A percentile compares a stretch with the other conserved stretches of the same genome.
Conservation (phyloP, 2,329 filamentous ascomycete genomes). For the Didymella pomorum region DNA sequence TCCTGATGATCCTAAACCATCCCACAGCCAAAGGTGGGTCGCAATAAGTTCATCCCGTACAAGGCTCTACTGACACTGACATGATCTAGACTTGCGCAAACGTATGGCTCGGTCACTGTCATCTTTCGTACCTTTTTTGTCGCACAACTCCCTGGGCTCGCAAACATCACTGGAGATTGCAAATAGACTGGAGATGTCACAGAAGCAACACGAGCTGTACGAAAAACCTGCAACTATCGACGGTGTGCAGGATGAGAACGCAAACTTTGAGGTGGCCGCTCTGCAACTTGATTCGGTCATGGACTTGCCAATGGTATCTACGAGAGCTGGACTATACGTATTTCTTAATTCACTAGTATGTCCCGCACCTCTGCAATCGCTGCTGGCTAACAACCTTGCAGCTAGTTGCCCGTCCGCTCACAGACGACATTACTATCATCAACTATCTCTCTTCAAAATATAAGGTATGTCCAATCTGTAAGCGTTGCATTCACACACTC, state of each 20-base stretch:
- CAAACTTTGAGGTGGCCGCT: slow-evolving; percentile 52
- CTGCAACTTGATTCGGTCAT: slow-evolving; percentile 64
- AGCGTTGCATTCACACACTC: slow-evolving; percentile 28
- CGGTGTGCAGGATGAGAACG: slow-evolving; percentile 52
- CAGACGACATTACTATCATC: slow-evolving; percentile 81
- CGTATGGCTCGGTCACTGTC: slow-evolving; percentile 44
- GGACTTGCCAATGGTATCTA: slow-evolving; percentile 76
- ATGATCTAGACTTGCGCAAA: slow-evolving; percentile 41
- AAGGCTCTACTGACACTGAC: slow-evolving; percentile 29
- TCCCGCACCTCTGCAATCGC: slow-evolving; percentile 1
- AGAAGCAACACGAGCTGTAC: slow-evolving; percentile 54
- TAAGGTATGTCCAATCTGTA: slow-evolving; percentile 62
- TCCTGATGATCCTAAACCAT: slow-evolving; percentile 63
- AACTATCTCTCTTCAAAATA: slow-evolving; percentile 87
- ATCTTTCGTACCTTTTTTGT: slow-evolving; percentile 52
- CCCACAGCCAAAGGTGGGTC: slow-evolving; percentile 61
- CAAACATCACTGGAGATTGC: slow-evolving; percentile 63
- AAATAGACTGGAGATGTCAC: slow-evolving; percentile 49
- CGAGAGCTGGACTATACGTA: slow-evolving; percentile 82
- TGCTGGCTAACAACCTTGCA: slow-evolving; percentile 54
- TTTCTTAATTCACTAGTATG: slow-evolving; percentile 82
- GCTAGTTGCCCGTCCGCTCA: slow-evolving; percentile 81
- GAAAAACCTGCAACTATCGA: slow-evolving; percentile 55
- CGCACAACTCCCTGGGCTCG: slow-evolving; percentile 61
- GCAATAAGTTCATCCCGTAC: too few species aligned